Evolutionary conservation across 164 flowering plant genomes (phyloP).

Genomic region (Chimonanthus salicifolius): DNA sequence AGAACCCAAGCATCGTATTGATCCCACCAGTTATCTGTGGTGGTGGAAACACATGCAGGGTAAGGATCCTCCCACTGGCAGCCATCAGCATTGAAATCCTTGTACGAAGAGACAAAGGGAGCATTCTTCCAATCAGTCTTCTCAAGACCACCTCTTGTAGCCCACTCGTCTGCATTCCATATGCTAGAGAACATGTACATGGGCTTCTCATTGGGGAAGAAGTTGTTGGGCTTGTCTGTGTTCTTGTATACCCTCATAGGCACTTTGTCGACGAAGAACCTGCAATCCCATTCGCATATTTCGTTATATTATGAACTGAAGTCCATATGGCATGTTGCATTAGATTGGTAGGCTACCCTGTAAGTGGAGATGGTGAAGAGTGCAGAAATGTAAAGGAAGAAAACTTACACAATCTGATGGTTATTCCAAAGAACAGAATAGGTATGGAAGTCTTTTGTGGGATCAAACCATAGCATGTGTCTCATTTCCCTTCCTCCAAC

Average conservation of each 20-base stretch:
- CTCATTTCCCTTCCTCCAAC: conserved; percentile 84
- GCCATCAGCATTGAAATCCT: conserved; percentile 71
- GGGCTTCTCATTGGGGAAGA: conserved; percentile 90
- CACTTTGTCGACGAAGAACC: conserved; percentile 75
- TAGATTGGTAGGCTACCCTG: too few relatives aligned
- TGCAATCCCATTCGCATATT: conserved; percentile 16
- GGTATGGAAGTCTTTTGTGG: conserved; percentile 75
- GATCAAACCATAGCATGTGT: conserved; percentile 86
- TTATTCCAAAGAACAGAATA: conserved; percentile 78
- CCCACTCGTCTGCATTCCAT: conserved; percentile 98
- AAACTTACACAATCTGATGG: conserved; percentile 59
- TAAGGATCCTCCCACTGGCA: conserved; percentile 92
- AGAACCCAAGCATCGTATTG: conserved; percentile 76
- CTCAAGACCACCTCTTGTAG: conserved; percentile 94
- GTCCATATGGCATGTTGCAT: not conserved
- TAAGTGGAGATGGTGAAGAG: not conserved
- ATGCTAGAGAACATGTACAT: conserved; percentile 95
- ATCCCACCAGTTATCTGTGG: conserved; percentile 88
- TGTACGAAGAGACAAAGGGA: conserved; percentile 89
- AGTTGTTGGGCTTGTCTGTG: conserved; percentile 52
- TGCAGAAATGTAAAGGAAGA: not conserved
- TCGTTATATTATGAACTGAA: not conserved
- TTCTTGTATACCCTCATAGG: conserved; percentile 79
- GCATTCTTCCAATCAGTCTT: conserved; percentile 90
- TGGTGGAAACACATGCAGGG: conserved; percentile 78